Evolutionary conservation across 2,329 filamentous ascomycete species (phyloP).

Genomic region (Aspergillus arachidicola): DNA sequence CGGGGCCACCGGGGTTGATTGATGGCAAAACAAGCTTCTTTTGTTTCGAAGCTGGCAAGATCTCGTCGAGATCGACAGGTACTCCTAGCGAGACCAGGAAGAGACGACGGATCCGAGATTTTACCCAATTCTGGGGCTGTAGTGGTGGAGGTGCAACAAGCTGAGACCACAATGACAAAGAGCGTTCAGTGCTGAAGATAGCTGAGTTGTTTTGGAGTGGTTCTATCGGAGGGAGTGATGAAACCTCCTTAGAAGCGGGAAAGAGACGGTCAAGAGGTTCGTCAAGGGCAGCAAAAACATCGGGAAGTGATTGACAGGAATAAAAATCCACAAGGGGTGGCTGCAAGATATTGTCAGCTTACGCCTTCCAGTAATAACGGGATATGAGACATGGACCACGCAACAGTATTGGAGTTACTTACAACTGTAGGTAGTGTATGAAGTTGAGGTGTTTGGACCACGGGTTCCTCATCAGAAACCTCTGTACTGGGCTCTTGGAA

Average conservation of each 20-base stretch:
- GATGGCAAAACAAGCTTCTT: conserved; percentile 96
- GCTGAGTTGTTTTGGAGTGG: conserved; percentile 50
- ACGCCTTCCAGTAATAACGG: neutral
- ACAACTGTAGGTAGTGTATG: conserved; percentile 46
- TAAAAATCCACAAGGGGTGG: conserved; percentile 55
- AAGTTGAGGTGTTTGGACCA: conserved; percentile 28
- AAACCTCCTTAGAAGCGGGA: conserved; percentile 42
- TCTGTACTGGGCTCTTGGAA: conserved; percentile 57
- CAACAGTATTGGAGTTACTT: conserved; percentile 33
- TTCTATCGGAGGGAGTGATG: conserved; percentile 39
- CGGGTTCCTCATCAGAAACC: conserved; percentile 27
- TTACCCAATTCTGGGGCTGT: conserved; percentile 96
- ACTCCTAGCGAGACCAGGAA: conserved; percentile 96
- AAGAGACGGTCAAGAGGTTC: conserved; percentile 48
- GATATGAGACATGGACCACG: neutral
- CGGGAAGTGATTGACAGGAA: conserved; percentile 50
- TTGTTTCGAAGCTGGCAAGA: conserved; percentile 93
- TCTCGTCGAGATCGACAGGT: conserved; percentile 95
- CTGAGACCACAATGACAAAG: conserved; percentile 92
- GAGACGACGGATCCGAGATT: conserved; percentile 87
- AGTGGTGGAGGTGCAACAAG: conserved; percentile 91
- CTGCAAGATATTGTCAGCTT: conserved; percentile 23
- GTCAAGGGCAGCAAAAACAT: conserved; percentile 43
- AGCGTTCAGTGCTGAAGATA: conserved; percentile 81
- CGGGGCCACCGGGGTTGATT: conserved; percentile 59